These are phyloP conservation scores for Scutellaria baicalensis DNA, from an alignment of 257 asterid genomes.

Conservation along the genomic window DNA sequence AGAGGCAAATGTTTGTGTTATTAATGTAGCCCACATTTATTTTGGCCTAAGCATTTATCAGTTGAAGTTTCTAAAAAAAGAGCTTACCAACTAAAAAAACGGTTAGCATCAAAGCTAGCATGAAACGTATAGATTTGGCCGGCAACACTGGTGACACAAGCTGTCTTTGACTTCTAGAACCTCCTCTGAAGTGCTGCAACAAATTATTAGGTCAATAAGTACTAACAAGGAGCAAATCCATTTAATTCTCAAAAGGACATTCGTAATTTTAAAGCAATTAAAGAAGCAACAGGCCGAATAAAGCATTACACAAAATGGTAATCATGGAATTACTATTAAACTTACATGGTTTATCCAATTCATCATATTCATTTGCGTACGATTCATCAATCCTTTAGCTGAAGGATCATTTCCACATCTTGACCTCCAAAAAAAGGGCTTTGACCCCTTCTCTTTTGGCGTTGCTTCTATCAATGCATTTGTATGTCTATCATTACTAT, in stretches of 20 bases:
- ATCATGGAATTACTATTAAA: background rate
- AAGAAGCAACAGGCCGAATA: too few relatives aligned
- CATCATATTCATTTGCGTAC: slow-evolving; percentile 28
- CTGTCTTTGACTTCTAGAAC: slow-evolving; percentile 47
- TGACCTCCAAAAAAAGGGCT: slow-evolving; percentile 39
- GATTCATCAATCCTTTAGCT: slow-evolving; percentile 28
- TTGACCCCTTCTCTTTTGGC: slow-evolving; percentile 58
- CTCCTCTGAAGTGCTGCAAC: slow-evolving; percentile 51
- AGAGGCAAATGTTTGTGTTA: background rate
- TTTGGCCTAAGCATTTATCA: background rate
- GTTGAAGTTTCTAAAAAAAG: slow-evolving; percentile 3
- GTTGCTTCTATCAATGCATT: slow-evolving; percentile 38
- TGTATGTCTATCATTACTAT: slow-evolving; percentile 25
- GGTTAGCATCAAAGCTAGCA: slow-evolving; percentile 57
- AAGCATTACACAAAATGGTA: too few relatives aligned
- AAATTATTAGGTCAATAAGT: background rate
- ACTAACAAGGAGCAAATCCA: too few relatives aligned
- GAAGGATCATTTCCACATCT: slow-evolving; percentile 22
- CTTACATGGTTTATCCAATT: slow-evolving; percentile 57
- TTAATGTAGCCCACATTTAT: background rate
- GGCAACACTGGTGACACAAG: slow-evolving; percentile 31
- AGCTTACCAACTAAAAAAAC: slow-evolving; percentile 69
- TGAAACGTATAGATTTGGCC: slow-evolving; percentile 46
- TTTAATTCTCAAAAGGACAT: too few relatives aligned
- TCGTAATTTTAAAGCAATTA: too few relatives aligned